phyloP scores from a whole-genome alignment of 176 grass and related monocot species.

The Avena sativa region DNA sequence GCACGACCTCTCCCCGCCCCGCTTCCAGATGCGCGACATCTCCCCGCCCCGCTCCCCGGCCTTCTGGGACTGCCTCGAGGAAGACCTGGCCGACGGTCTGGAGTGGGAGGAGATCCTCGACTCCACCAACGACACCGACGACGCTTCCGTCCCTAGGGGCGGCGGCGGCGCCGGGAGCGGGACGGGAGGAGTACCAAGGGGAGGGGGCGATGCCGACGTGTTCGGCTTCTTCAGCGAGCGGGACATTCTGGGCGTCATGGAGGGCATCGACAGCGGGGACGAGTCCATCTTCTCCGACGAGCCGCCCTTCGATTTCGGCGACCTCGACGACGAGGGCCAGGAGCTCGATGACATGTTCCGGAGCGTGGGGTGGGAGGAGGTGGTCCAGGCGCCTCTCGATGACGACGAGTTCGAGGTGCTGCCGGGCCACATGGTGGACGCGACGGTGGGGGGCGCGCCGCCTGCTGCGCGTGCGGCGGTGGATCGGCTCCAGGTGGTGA shows the following conservation, averaged over 20 bases:
- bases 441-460: slow-evolving; percentile 45
- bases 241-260: slow-evolving; percentile 66
- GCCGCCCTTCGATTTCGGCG: slow-evolving; percentile 49
- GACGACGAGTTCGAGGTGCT: slow-evolving; percentile 67
- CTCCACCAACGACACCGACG: neutral
- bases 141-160: neutral
- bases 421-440: slow-evolving; percentile 49
- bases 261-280: slow-evolving; percentile 49
- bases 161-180: neutral
- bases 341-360: slow-evolving; percentile 52
- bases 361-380: slow-evolving; percentile 65
- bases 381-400: slow-evolving; percentile 49
- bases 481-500: slow-evolving; percentile 57
- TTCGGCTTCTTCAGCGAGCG: slow-evolving; percentile 57
- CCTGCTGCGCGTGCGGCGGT: slow-evolving; percentile 61
- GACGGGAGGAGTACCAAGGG: neutral
- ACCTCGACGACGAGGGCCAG: slow-evolving; percentile 42
- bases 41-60: slow-evolving; percentile 38
- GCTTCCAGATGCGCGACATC: neutral
- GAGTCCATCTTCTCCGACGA: slow-evolving; percentile 63
- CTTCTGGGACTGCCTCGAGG: slow-evolving; percentile 70
- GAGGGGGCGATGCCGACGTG: slow-evolving; percentile 23
- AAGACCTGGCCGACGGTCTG: slow-evolving; percentile 41
- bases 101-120: slow-evolving; percentile 76
- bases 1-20: slow-evolving; percentile 37